Conservation (phyloP, 169 alveolate genomes). For the Plasmodium chabaudi region DNA sequence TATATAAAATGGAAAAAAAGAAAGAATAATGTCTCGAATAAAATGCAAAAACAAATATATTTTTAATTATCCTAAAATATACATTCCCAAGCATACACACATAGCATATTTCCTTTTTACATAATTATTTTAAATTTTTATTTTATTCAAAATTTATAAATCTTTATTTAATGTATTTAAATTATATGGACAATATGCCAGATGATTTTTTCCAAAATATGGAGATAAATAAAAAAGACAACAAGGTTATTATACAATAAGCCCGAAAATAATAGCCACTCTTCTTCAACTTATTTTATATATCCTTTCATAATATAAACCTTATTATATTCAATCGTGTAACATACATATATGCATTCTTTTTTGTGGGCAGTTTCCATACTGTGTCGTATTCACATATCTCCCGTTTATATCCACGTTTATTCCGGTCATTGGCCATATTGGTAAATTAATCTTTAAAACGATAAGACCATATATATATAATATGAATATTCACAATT, state of each 20-base stretch:
- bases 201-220: slow-evolving; percentile 18
- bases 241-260: slow-evolving; percentile 24
- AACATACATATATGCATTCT: neutral
- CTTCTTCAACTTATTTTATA: neutral
- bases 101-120: neutral
- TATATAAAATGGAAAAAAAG: too few relatives aligned
- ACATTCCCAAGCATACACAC: neutral
- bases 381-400: slow-evolving; percentile 48
- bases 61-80: too few relatives aligned
- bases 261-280: neutral
- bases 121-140: slow-evolving; percentile 9
- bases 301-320: neutral
- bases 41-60: too few relatives aligned
- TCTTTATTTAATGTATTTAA: neutral
- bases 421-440: slow-evolving; percentile 53
- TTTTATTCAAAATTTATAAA: slow-evolving; percentile 1
- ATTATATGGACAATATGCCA: slow-evolving; percentile 21
- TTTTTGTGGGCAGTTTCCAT: slow-evolving; percentile 20
- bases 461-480: neutral
- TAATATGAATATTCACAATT: neutral
- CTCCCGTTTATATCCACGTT: slow-evolving; percentile 51
- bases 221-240: slow-evolving; percentile 39
- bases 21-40: too few relatives aligned
- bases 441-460: slow-evolving; percentile 19
- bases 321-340: too few relatives aligned